Evolutionary conservation across 306 rosid genomes (phyloP), one percentile per base, ranked within the genome.

Genomic region (Ceratonia siliqua): DNA sequence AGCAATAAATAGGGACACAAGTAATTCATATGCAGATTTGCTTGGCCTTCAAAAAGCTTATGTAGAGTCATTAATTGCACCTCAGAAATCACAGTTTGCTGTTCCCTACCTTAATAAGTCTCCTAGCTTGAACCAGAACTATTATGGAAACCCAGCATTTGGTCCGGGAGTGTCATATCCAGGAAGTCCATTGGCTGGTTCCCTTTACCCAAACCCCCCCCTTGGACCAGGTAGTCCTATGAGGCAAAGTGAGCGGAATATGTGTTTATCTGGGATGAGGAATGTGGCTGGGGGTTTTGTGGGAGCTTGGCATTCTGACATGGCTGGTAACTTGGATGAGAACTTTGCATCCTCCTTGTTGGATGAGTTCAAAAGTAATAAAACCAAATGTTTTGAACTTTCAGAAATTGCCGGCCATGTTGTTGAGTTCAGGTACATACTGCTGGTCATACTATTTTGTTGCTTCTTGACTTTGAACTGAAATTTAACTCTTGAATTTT

Each of bases 351-450:
- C 98, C 56, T 82, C 98, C 52, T 87, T 93, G 64, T 78, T 93
- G 9, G 96, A 91, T 42, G 98, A 93, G 85, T 93, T 93, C 71
- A 93, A 93, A 85, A 91, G 96, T 75, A 91, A 88, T 46, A 93
- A 91, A 78, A 78, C 97, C 38, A 93, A 83, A 80, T 91, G 91
- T 69, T 93, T 93, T 62, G 97, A 93, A 80, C 97, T 93, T 85
- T 82, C 89, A 17, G 98, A 93, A 84, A 93, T 93, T 66, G 70
- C 87, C 2, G 83, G 86, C 62, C 86, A 83, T 83, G 86, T 78
- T 83, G 81, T 87, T 56, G 97, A 89, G 74, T 93, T 93, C 87
- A 91, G 98, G 96, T 94, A 28, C 73, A 39, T 72, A 12, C 42
- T 67, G 76, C 77, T 76, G 36, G 28, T 64, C 52, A 52, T 13